These are phyloP conservation scores for Trypanosoma melophagium DNA, from an alignment of 208 protist species.

Conservation along the genomic window DNA sequence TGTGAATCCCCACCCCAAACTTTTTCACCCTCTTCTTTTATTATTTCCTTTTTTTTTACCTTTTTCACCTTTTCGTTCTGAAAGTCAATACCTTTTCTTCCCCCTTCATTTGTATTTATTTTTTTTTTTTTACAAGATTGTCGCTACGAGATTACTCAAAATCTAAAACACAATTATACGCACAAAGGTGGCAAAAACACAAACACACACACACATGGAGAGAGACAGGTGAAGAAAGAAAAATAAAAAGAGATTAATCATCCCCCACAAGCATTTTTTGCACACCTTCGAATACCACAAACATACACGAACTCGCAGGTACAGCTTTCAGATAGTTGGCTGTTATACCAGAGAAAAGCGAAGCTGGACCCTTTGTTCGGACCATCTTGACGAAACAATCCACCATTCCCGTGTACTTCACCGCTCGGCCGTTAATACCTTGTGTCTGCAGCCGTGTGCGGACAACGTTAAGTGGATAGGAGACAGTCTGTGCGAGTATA, in stretches of 20 bases:
- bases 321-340: slow-evolving; percentile 90
- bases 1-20: too few species aligned
- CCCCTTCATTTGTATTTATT: too few species aligned
- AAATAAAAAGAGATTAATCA: slow-evolving; percentile 30
- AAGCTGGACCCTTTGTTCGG: slow-evolving; percentile 64
- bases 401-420: slow-evolving; percentile 80
- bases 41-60: too few species aligned
- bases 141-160: too few species aligned
- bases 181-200: not conserved
- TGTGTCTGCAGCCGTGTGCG: slow-evolving; percentile 90
- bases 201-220: not conserved
- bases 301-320: slow-evolving; percentile 81
- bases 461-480: slow-evolving; percentile 90
- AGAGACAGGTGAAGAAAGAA: too few species aligned
- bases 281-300: slow-evolving; percentile 84
- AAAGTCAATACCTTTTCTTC: too few species aligned
- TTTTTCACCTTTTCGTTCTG: too few species aligned
- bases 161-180: too few species aligned
- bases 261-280: slow-evolving; percentile 66
- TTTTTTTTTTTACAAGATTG: too few species aligned
- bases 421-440: slow-evolving; percentile 74
- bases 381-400: slow-evolving; percentile 88
- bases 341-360: slow-evolving; percentile 86
- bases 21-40: too few species aligned
- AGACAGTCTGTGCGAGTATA: slow-evolving; percentile 81